Percentiles rank a stretch among this genome's conserved stretches.
Evolutionary conservation across 2,329 filamentous ascomycete genomes (phyloP).

Genomic region (Verticillium nubilum): DNA sequence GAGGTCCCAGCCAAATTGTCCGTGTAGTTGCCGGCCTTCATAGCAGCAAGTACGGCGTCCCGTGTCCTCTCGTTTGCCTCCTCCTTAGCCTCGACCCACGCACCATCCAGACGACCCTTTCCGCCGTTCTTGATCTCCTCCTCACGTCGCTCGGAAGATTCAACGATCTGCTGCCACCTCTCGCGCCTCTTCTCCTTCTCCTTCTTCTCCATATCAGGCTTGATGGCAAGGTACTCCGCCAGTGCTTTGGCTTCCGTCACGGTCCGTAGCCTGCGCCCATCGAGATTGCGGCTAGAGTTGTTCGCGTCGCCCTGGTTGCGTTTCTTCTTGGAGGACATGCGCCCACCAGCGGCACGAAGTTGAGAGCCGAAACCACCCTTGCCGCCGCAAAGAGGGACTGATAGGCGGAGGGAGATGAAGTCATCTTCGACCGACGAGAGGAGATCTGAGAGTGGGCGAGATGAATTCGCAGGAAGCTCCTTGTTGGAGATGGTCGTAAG

Average conservation of each 20-base stretch:
- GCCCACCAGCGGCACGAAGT: conserved; percentile 89
- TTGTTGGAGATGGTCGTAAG: conserved; percentile 79
- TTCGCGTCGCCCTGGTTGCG: conserved; percentile 77
- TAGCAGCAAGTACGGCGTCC: conserved; percentile 66
- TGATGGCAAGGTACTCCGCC: conserved; percentile 90
- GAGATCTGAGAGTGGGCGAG: conserved; percentile 53
- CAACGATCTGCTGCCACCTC: conserved; percentile 84
- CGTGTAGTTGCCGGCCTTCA: conserved; percentile 58
- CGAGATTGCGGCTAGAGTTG: conserved; percentile 86
- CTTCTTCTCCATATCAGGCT: conserved; percentile 94
- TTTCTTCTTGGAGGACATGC: conserved; percentile 96
- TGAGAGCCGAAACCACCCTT: conserved; percentile 98
- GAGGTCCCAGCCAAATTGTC: conserved; percentile 54
- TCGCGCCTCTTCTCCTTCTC: conserved; percentile 82
- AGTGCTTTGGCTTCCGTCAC: conserved; percentile 93
- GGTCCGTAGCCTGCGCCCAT: conserved; percentile 83
- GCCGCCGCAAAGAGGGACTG: conserved; percentile 76
- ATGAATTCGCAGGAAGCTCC: conserved; percentile 52
- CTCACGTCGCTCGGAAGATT: conserved; percentile 75
- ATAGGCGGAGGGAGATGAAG: conserved; percentile 78
- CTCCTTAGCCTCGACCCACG: conserved; percentile 94
- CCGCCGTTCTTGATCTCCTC: conserved; percentile 74
- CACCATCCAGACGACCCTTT: conserved; percentile 70
- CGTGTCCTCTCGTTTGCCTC: conserved; percentile 80
- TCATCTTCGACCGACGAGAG: conserved; percentile 53